Percentiles rank a stretch among this genome's conserved stretches.
These are phyloP conservation scores for Tephrocybe sp. DNA, from an alignment of 768 basidiomycete species.

Conservation along the genomic window DNA sequence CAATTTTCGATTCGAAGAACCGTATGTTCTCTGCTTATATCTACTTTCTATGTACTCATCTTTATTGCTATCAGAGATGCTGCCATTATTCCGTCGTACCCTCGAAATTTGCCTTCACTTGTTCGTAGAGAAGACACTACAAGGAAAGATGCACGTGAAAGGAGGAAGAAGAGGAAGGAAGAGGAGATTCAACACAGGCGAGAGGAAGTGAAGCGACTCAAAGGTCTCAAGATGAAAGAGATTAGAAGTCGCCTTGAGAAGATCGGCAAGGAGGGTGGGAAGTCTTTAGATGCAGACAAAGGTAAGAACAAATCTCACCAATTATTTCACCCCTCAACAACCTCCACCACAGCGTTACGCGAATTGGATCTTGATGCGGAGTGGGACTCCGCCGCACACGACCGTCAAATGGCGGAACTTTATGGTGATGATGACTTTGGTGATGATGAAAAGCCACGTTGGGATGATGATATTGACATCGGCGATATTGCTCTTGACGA, in stretches of 20 bases:
- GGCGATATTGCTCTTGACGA: slow-evolving; percentile 53
- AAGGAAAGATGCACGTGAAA: slow-evolving; percentile 82
- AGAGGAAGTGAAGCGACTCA: slow-evolving; percentile 80
- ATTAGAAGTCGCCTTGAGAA: slow-evolving; percentile 70
- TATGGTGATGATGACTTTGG: slow-evolving; percentile 52
- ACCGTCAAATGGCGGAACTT: slow-evolving; percentile 74
- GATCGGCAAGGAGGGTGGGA: slow-evolving; percentile 70
- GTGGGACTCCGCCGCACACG: slow-evolving; percentile 87
- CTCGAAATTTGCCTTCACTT: slow-evolving; percentile 63
- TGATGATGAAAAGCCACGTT: slow-evolving; percentile 64
- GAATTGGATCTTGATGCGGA: slow-evolving; percentile 87
- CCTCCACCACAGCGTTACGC: slow-evolving; percentile 44
- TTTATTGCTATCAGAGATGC: slow-evolving; percentile 46
- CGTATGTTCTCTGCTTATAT: slow-evolving; percentile 49
- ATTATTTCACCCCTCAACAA: slow-evolving; percentile 1
- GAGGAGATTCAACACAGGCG: slow-evolving; percentile 69
- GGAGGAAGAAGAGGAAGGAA: slow-evolving; percentile 74
- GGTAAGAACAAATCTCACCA: slow-evolving; percentile 19
- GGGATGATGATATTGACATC: slow-evolving; percentile 90
- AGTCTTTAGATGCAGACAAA: slow-evolving; percentile 37
- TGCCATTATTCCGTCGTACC: slow-evolving; percentile 65
- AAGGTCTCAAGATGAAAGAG: slow-evolving; percentile 83
- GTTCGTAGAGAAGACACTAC: slow-evolving; percentile 73
- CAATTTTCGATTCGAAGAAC: slow-evolving; percentile 97
- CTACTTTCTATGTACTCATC: not conserved